Conservation (phyloP, 345 rosid genomes). For the Populus ilicifolia region DNA sequence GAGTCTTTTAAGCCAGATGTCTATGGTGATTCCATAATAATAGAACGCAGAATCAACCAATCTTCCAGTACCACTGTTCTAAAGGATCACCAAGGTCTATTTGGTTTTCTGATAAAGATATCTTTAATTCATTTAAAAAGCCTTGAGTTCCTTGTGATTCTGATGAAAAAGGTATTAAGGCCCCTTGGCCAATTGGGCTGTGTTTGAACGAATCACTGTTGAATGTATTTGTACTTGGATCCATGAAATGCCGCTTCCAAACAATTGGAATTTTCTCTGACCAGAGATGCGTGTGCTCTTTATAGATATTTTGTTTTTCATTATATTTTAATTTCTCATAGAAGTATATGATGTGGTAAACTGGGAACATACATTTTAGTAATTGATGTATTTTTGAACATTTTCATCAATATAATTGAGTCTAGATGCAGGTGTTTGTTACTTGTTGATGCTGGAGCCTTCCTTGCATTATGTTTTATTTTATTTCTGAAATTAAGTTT, state of each 20-base stretch:
- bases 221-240: not conserved
- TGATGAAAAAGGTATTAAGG: not conserved
- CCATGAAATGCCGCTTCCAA: not conserved
- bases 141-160: not conserved
- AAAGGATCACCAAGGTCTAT: constrained; percentile 66
- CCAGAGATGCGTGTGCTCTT: not conserved
- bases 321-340: not conserved
- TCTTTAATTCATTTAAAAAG: not conserved
- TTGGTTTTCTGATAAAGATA: constrained; percentile 1
- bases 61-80: constrained; percentile 51
- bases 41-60: constrained; percentile 78
- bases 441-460: no score
- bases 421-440: no score
- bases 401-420: no score
- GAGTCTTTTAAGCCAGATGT: constrained; percentile 74
- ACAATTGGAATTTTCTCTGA: not conserved
- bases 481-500: no score
- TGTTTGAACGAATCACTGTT: not conserved
- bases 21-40: constrained; percentile 58
- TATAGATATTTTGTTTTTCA: not conserved
- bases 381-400: no score
- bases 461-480: no score
- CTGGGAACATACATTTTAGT: no score
- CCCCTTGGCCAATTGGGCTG: not conserved
- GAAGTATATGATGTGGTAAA: no score